phyloP scores from a whole-genome alignment of 169 alveolate genomes.

The Theileria orientalis region DNA sequence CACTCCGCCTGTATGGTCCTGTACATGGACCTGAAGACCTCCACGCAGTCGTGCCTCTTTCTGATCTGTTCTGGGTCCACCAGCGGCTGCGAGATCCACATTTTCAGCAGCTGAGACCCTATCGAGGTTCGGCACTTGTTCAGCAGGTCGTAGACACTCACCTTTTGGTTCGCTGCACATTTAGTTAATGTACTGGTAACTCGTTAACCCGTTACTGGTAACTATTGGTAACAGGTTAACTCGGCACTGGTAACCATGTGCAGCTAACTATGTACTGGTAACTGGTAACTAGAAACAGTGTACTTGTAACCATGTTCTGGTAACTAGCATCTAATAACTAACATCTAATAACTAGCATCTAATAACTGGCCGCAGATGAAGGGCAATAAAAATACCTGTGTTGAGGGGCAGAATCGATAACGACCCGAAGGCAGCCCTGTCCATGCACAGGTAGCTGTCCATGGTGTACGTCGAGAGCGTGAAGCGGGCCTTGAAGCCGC shows the following conservation, averaged over 20 bases:
- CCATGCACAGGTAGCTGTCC: constrained; percentile 71
- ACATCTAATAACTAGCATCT: no score
- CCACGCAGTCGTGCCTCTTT: constrained; percentile 92
- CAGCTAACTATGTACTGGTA: no score
- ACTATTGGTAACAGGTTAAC: no score
- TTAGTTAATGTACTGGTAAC: no score
- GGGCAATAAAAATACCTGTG: no score
- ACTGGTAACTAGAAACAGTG: no score
- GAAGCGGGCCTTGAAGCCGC: constrained; percentile 55
- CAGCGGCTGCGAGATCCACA: constrained; percentile 96
- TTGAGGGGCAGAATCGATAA: constrained; percentile 68
- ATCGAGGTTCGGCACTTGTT: constrained; percentile 90
- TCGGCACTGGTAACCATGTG: no score
- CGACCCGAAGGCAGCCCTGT: constrained; percentile 75
- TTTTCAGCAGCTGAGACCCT: constrained; percentile 88
- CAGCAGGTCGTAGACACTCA: constrained; percentile 79
- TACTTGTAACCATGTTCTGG: no score
- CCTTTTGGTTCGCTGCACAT: constrained; percentile 21
- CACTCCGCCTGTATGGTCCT: constrained; percentile 69
- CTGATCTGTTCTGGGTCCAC: constrained; percentile 84
- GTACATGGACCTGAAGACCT: constrained; percentile 80
- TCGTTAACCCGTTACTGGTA: no score
- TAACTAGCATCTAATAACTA: no score
- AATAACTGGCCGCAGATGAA: no score
- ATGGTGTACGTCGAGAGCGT: constrained; percentile 60